These are phyloP conservation scores for Arthrobotrys iridis DNA, from an alignment of 2,329 filamentous ascomycete species.

Conservation along the genomic window DNA sequence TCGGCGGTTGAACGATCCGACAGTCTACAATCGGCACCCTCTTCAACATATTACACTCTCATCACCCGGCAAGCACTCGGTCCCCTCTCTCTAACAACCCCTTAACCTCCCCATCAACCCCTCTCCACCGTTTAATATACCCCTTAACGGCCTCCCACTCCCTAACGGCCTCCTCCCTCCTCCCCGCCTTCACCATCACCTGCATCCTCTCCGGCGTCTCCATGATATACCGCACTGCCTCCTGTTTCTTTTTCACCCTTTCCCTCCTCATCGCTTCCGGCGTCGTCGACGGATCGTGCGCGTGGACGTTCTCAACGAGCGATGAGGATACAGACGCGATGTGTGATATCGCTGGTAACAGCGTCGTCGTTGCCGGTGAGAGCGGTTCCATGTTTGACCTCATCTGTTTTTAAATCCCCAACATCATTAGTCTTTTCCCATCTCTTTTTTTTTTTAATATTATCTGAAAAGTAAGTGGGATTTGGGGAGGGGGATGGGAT, in stretches of 20 bases:
- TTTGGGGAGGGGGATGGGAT: slow-evolving; percentile 27
- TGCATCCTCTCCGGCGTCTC: slow-evolving; percentile 71
- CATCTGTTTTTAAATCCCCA: slow-evolving; percentile 67
- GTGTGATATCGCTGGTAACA: slow-evolving; percentile 77
- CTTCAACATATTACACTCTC: background rate
- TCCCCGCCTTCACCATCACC: slow-evolving; percentile 69
- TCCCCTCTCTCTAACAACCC: slow-evolving; percentile 27
- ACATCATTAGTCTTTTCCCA: background rate
- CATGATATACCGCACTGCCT: slow-evolving; percentile 72
- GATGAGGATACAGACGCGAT: slow-evolving; percentile 68
- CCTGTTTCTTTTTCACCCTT: slow-evolving; percentile 63
- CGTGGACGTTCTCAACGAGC: slow-evolving; percentile 65
- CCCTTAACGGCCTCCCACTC: slow-evolving; percentile 69
- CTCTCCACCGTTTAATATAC: slow-evolving; percentile 68
- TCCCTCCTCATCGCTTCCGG: slow-evolving; percentile 58
- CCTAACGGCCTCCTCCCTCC: slow-evolving; percentile 69
- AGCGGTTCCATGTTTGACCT: slow-evolving; percentile 81
- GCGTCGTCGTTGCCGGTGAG: slow-evolving; percentile 76
- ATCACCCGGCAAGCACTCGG: slow-evolving; percentile 3
- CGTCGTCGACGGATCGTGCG: slow-evolving; percentile 63
- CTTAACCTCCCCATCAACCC: slow-evolving; percentile 64
- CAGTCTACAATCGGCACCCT: no score
- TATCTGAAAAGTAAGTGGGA: background rate
- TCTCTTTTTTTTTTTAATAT: background rate
- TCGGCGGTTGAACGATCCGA: no score